phyloP scores from a whole-genome alignment of 1,139 yeast genomes.

The Yamadazyma conglobata region DNA sequence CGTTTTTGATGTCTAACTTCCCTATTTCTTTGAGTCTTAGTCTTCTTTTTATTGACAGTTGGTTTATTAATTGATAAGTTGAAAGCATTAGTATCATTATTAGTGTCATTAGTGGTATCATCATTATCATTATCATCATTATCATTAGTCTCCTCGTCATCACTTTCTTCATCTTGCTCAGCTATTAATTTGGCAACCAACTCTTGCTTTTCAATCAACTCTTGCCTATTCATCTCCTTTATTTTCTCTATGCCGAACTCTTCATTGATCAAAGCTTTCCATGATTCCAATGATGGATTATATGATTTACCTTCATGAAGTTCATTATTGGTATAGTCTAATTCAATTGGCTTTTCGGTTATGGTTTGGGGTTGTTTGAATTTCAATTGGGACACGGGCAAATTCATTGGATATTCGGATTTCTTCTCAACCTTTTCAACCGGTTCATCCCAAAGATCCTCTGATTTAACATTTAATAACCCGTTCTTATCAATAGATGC shows the following conservation, averaged over 20 bases:
- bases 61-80: conserved; percentile 71
- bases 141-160: conserved; percentile 48
- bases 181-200: conserved; percentile 64
- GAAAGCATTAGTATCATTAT: conserved; percentile 25
- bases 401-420: conserved; percentile 26
- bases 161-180: conserved; percentile 39
- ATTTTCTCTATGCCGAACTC: conserved; percentile 68
- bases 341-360: conserved; percentile 21
- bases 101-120: conserved; percentile 29
- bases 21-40: conserved; percentile 71
- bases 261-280: conserved; percentile 68
- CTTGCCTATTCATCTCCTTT: conserved; percentile 61
- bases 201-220: conserved; percentile 57
- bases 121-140: conserved; percentile 46
- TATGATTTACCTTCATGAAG: conserved; percentile 84
- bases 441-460: conserved; percentile 67
- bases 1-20: conserved; percentile 65
- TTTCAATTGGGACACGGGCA: conserved; percentile 8
- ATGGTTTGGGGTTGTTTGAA: conserved; percentile 13
- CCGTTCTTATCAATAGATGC: conserved; percentile 64
- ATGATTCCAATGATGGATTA: conserved; percentile 81
- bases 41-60: conserved; percentile 67
- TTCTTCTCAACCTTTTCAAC: conserved; percentile 16
- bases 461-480: conserved; percentile 44
- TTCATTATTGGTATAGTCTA: conserved; percentile 11